A percentile compares a stretch with the other conserved stretches of the same genome.
Evolutionary conservation across 2,329 filamentous ascomycete genomes (phyloP).

Genomic region (Scedosporium minutisporum): DNA sequence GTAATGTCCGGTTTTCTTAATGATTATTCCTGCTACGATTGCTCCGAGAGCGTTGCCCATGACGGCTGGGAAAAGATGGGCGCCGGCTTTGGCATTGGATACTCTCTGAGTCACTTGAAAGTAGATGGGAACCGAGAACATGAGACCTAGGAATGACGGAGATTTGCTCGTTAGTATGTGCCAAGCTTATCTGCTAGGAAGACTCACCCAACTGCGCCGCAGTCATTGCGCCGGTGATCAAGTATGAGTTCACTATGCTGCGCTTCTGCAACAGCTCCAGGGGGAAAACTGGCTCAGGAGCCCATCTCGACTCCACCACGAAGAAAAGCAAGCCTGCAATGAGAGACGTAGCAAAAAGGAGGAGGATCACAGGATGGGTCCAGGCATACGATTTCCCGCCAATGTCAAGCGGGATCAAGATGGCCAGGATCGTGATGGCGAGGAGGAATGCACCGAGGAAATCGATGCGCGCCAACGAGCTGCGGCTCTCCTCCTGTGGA

Average conservation of each 20-base stretch:
- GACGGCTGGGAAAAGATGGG: constrained; percentile 58
- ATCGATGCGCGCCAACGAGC: constrained; percentile 33
- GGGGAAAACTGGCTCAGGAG: constrained; percentile 49
- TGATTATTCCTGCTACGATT: constrained; percentile 46
- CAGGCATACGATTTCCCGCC: constrained; percentile 47
- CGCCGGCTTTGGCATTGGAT: constrained; percentile 47
- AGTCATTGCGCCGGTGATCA: constrained; percentile 42
- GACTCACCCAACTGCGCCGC: constrained; percentile 36
- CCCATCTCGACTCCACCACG: constrained; percentile 33
- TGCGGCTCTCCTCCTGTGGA: not conserved
- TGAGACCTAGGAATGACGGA: constrained; percentile 15
- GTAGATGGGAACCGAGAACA: constrained; percentile 60
- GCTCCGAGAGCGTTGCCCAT: constrained; percentile 57
- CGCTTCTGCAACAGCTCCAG: constrained; percentile 40
- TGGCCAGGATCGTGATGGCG: constrained; percentile 46
- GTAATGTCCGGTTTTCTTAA: constrained; percentile 51
- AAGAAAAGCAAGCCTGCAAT: constrained; percentile 32
- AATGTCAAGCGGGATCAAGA: constrained; percentile 44
- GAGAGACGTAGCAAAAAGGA: constrained; percentile 30
- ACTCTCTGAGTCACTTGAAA: constrained; percentile 53
- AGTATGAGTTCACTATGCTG: constrained; percentile 43
- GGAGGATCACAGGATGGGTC: constrained; percentile 36
- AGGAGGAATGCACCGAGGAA: constrained; percentile 46
- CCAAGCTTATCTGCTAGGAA: too few relatives aligned
- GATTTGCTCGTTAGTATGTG: too few relatives aligned